A percentile compares a stretch with the other conserved stretches of the same genome.
These are phyloP conservation scores for Singerocomus rubriflavus DNA, from an alignment of 1,284 basidiomycete genomes.

Conservation along the genomic window DNA sequence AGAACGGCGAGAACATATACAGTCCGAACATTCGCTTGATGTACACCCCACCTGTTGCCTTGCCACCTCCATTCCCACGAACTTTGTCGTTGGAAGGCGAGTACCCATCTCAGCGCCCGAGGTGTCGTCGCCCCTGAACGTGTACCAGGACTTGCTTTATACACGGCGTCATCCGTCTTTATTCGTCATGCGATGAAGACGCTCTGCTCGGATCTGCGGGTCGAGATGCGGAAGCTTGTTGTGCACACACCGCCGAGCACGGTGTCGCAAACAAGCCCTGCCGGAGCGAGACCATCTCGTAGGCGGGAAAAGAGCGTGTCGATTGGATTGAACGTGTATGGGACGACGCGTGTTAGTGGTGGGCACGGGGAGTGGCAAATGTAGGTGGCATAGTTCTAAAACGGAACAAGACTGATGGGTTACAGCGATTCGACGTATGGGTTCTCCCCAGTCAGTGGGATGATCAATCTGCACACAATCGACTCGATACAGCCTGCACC, in stretches of 20 bases:
- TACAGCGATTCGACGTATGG: constrained; percentile 68
- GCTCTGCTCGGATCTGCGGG: constrained; percentile 61
- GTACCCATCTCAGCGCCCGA: constrained; percentile 10
- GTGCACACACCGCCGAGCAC: constrained; percentile 29
- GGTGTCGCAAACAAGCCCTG: too few relatives aligned
- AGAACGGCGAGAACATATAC: constrained; percentile 48
- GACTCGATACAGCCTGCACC: constrained; percentile 74
- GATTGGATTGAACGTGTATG: constrained; percentile 53
- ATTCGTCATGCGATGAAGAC: constrained; percentile 71
- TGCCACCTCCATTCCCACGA: constrained; percentile 67
- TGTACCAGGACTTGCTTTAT: constrained; percentile 60
- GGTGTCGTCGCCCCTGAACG: not conserved
- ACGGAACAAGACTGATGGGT: constrained; percentile 1
- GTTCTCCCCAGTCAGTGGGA: constrained; percentile 63
- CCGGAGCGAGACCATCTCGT: not conserved
- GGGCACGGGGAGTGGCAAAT: constrained; percentile 63
- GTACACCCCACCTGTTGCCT: constrained; percentile 62
- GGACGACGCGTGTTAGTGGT: constrained; percentile 58
- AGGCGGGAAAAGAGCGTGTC: constrained; percentile 52
- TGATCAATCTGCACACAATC: constrained; percentile 59
- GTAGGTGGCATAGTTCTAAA: constrained; percentile 40
- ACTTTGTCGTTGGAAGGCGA: constrained; percentile 67
- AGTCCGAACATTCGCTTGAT: constrained; percentile 50
- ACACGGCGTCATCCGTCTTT: constrained; percentile 66
- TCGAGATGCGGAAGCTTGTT: constrained; percentile 50